Evolutionary conservation across 352 stramenopile genomes (phyloP).

Genomic region (Pythium oligandrum): DNA sequence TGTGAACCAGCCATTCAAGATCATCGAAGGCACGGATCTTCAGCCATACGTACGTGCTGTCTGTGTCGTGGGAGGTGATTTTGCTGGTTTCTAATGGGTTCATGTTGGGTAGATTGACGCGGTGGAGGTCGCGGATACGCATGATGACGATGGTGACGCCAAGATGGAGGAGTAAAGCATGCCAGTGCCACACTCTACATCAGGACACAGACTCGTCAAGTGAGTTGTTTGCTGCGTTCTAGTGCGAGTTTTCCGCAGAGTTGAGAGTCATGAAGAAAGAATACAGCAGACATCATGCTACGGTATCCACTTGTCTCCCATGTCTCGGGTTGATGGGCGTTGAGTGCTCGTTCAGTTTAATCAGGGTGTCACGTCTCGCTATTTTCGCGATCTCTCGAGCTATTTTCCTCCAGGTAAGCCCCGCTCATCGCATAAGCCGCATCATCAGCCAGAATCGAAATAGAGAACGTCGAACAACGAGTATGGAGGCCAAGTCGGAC

Average conservation of each 20-base stretch:
- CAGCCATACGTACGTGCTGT: conserved; percentile 90
- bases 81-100: too few relatives aligned
- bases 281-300: too few relatives aligned
- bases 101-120: conserved; percentile 63
- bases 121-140: conserved; percentile 79
- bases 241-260: too few relatives aligned
- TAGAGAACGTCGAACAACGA: background rate
- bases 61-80: too few relatives aligned
- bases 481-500: conserved; percentile 50
- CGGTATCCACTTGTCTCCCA: too few relatives aligned
- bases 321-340: too few relatives aligned
- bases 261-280: background rate
- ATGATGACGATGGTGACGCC: conserved; percentile 73
- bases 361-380: too few relatives aligned
- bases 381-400: too few relatives aligned
- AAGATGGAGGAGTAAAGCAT: conserved; percentile 78
- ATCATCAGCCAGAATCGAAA: conserved; percentile 4
- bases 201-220: background rate
- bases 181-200: background rate
- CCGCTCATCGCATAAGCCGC: too few relatives aligned
- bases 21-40: conserved; percentile 92
- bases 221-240: too few relatives aligned
- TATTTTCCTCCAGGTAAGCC: too few relatives aligned
- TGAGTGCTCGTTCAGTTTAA: too few relatives aligned
- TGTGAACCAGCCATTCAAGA: conserved; percentile 89